Evolutionary conservation across 495 filamentous ascomycete genomes (phyloP), one percentile per base, ranked within the genome.

Genomic region (Margaritispora aquatica): DNA sequence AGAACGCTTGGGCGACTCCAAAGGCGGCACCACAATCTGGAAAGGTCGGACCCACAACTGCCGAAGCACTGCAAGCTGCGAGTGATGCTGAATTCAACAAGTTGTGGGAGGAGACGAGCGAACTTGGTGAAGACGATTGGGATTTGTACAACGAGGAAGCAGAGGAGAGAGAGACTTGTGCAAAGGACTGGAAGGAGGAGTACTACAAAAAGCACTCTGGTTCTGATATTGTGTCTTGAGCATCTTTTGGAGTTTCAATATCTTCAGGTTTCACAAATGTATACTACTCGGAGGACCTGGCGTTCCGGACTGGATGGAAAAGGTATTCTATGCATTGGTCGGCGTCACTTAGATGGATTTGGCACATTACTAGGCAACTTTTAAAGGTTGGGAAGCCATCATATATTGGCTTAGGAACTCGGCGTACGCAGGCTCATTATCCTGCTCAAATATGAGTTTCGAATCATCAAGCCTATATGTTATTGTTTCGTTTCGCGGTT

Each of bases 1-100:
- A 98, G 70, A 88, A 81, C 63, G 92, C 93, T 68, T 97, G 95
- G 94, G 87, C 89, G 1, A 83, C 96, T 2, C 81, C 78, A 50
- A 74, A 75, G 8, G 41, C 9, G 8, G 21, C 24, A 1, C 36
- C 20, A 34, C 3, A 15, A 44, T 17, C 38, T n/a, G 17, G 11
- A 3, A 9, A 17, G 19, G 38, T 8, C 38, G 38, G 10, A 15
- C 8, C 38, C 11, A 44, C 10, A 15, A 54, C 53, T 13, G 71
- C 69, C 1, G 83, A 87, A 26, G 78, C 83, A 29, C 24, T 26
- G 1, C 17, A 26, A 19, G 27, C 24, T 2, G 17, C 22, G 11
- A 52, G 24, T 17, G 52, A 54, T 22, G 27, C 27, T 4, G 82
- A 89, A 63, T 85, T 86, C 58, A 83, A 91, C 57, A 83, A 83